Base-by-base conservation (phyloP, 257 asterid species). In the Rauvolfia tetraphylla region DNA sequence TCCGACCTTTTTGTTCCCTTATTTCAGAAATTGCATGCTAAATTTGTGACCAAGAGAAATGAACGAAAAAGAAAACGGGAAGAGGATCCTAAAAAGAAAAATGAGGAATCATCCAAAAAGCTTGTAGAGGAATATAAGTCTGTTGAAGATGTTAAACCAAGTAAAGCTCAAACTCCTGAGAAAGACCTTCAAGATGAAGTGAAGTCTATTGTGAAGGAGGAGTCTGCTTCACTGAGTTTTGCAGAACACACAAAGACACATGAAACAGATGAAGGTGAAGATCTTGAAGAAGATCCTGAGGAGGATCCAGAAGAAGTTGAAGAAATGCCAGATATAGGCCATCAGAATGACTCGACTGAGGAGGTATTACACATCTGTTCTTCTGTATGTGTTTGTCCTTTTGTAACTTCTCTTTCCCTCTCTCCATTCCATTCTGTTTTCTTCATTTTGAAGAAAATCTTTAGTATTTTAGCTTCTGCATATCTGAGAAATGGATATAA, bases 51-150 rank as follows among this genome's bases (percentile, higher is more conserved):
- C 54, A 87, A 90, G 87, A 84, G 92, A 83, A 93, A 84, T 78
- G 92, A 81, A 80, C 84, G 83, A 84, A 95, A 95, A 86, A 90
- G 99, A 76, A 88, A 75, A 18, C 83, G 97, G 85, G 93, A 87
- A 63, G 93, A 92, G 65, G 78, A 79, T 68, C 65, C 87, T 29
- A 78, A 80, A 84, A 86, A 74, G 81, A 88, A 85, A 79, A 73
- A 69, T 51, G 91, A 83, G 78, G 91, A 84, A 84, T 80, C 87
- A 68, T 53, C 88, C 3, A 81, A 71, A 75, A 95, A 91, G 87
- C 92, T 93, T 53, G 84, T 75, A 22, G 93, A 85, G 87, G 72
- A 79, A 53, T 87, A 78, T 23, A 81, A 83, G 71, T 39, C 61
- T 49, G 54, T 17, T 62, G 88, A 82, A 69, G 92, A 84, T 77